Evolutionary conservation across 768 basidiomycete species (phyloP), one percentile per base, ranked within the genome.

Genomic region (Lentinula raphanica): DNA sequence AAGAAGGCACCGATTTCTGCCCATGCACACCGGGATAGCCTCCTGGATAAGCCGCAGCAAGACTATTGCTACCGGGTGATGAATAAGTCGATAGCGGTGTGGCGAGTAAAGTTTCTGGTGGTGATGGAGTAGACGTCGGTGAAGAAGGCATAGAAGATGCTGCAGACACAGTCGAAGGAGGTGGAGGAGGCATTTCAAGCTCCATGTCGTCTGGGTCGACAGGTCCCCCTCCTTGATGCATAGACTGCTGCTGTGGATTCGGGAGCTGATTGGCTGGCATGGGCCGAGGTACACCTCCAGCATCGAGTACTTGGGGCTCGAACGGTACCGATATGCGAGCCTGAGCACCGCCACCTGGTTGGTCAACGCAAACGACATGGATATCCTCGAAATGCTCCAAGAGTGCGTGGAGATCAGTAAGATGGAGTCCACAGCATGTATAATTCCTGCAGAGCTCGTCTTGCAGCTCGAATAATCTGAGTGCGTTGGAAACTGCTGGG

Each of bases 341-440:
- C 62, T 76, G 66, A 13, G 66, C 74, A 17, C 68, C 69, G 61
- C 80, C 76, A 27, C 45, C 65, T 64, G 36, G 75, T 29, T 54
- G 76, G 67, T 81, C 77, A 42, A 87, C 68, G 59, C 92, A 84
- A 66, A 90, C 80, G 68, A 95, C 89, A 68, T 96, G 94, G 48
- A 86, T 85, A 59, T 93, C 88, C 66, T 96, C 94, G 63, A 95
- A 94, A 67, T 96, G 94, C 71, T 95, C 92, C 2, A 96, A 81
- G 11, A 96, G 85, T 2, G 91, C 88, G 60, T 91, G 88, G 0
- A 91, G 79, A 65, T 91, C 88, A 31, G 80, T 71, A 17, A 92
- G 79, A 62, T 86, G 81, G 51, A 89, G 74, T 9, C 92, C 93
- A 67, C 94, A 97, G 72, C 94, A 97, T 1, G 86, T 85, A 74